Base-by-base conservation (phyloP, 2,329 filamentous ascomycete species). In the Zelopaecilomyces penicillatus region DNA sequence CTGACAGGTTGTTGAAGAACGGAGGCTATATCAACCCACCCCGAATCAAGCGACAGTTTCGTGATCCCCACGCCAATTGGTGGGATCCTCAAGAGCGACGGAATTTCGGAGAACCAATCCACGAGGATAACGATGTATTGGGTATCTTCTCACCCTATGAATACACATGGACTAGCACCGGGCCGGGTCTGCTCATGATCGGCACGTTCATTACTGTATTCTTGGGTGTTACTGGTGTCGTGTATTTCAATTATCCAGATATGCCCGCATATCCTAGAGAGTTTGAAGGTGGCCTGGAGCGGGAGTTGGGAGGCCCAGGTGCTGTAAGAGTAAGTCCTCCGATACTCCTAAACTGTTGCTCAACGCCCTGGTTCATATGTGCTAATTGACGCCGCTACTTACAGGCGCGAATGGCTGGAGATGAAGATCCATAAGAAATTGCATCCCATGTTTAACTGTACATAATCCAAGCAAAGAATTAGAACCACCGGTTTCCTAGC, bases 61-160 rank as follows among this genome's bases (percentile, higher is more conserved):
- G 93, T 64, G 93, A 97, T 66, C 93, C 94, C 32, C 80, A 97
- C 65, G 91, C 69, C 62, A 83, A 87, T 62, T 98, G 89, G 88
- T 97, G 89, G 87, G 91, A 98, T 69, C 85, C 89, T 67, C 93
- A 98, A 71, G 93, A 97, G 68, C 83, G 90, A 64, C 82, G 93
- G 60, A 97, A 98, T 76, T 97, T 87, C 64, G 90, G 90, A 67
- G 94, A 98, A 68, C 87, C 91, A 9, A 81, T 95, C 42, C 91
- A 98, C 67, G 94, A 98, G 68, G 93, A 98, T 66, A 85, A 96
- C 67, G 94, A 98, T 65, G 76, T 89, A 46, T 75, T 97, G 46
- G 90, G 89, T 56, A 84, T 95, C 52, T 91, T 98, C 69, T 85
- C 87, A 41, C 81, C 88, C 3, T 82, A 93, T 65, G 83, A 90